Evolutionary conservation across 106 monocot species (phyloP), one percentile per base, ranked within the genome.

Genomic region (Apostasia ramifera): DNA sequence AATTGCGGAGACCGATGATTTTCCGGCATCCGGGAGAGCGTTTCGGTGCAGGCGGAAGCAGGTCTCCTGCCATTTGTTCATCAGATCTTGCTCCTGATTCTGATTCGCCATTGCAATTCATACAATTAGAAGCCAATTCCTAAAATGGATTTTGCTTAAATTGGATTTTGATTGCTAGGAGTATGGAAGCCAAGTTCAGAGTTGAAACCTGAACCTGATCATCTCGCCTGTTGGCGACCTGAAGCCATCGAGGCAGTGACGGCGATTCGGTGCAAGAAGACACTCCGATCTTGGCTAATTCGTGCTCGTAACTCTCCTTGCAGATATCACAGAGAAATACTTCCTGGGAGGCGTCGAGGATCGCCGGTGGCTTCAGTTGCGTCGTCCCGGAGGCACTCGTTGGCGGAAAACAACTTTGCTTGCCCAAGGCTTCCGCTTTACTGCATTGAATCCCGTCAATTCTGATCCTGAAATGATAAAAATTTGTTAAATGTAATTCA

Each of bases 211-310:
- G 66, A 15, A 72, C 55, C 58, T 70, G 67, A 53, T 71, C 55
- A 47, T 71, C 9, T 12, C 70, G 76, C 71, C 55, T 13, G 69
- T 78, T 13, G 5, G 83, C 82, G 26, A 84, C 72, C 66, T 89
- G 86, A 39, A 95, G 74, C 95, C 95, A 97, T 45, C 76, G 88
- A 47, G 92, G 92, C 72, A 92, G 65, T n/a, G 68, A 42, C 38
- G 61, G 49, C 13, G 38, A 15, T 12, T 82, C 89, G 66, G 86
- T 79, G 48, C 70, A 79, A 66, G 87, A 81, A 59, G 74, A 49
- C 0, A 81, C 80, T 5, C 77, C 81, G 12, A 92, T 81, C 75
- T 76, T 82, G 47, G 73, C 74, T 3, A 86, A 68, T 67, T 93
- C 89, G 3, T 64, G 66, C 70, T 89, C 84, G 44, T 86, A 93